Conservation (phyloP, 176 grass and related monocot genomes). For the Hordeum marinum region DNA sequence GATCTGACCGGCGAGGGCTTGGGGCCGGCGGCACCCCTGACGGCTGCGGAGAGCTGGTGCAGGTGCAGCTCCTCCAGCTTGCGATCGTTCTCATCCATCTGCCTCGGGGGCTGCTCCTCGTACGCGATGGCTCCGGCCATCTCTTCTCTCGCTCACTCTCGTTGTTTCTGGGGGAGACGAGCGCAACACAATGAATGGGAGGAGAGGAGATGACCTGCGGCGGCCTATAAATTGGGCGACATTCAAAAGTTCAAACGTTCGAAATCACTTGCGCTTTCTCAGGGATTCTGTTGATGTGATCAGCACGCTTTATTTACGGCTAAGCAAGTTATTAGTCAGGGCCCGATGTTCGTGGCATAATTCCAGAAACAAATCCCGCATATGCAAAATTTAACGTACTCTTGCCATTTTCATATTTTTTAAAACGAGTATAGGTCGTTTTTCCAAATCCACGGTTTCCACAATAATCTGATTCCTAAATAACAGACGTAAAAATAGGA, state of each 20-base stretch:
- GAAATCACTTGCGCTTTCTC: background rate
- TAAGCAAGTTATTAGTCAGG: too few relatives aligned
- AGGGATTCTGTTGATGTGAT: too few relatives aligned
- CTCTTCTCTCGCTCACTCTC: background rate
- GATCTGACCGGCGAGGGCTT: conserved; percentile 53
- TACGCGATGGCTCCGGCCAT: conserved; percentile 48
- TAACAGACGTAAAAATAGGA: too few relatives aligned
- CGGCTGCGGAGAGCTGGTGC: conserved; percentile 48
- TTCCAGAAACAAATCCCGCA: too few relatives aligned
- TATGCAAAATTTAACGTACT: too few relatives aligned
- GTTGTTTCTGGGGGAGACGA: background rate
- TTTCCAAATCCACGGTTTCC: too few relatives aligned
- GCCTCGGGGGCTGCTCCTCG: conserved; percentile 58
- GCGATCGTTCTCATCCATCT: conserved; percentile 61
- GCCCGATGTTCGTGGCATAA: too few relatives aligned
- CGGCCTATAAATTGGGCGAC: background rate
- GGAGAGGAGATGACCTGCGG: background rate
- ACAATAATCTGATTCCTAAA: too few relatives aligned
- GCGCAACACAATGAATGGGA: background rate
- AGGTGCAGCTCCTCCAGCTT: conserved; percentile 81
- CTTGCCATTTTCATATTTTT: too few relatives aligned
- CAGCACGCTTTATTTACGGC: too few relatives aligned
- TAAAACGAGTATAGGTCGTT: too few relatives aligned
- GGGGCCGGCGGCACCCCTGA: conserved; percentile 39
- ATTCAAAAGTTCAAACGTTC: conserved; percentile 24